Base-by-base conservation (phyloP, 306 rosid genomes). In the Prunus armeniaca region DNA sequence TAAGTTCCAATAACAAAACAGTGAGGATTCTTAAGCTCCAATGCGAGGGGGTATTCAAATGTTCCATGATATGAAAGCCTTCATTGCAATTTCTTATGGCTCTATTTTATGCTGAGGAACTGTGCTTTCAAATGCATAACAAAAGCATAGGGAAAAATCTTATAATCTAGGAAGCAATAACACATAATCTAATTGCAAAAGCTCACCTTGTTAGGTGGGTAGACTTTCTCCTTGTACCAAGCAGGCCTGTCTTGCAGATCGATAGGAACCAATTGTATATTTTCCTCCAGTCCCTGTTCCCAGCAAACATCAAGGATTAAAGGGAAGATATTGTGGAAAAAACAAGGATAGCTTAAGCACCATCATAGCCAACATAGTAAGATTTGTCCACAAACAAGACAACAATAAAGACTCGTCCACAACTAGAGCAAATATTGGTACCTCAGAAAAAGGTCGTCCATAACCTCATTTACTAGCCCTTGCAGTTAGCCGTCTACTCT, bases 201-300 rank as follows among this genome's bases (percentile, higher is more conserved):
- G 14, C 61, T 65, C 67, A 93, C 98, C 95, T 91, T 89, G 86
- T 93, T 88, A 67, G 89, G 71, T 30, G 89, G 89, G 86, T 91
- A 85, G 63, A 93, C 87, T 81, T 89, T 91, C 72, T 91, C 95
- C 89, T 84, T 89, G 76, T 91, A 93, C 98, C 96, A 91, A 63
- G 89, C 78, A 65, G 97, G 98, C 77, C 96, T 91, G 82, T 93
- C 90, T 77, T 78, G 73, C 72, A 91, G 88, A 87, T 93, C 85
- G 67, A 93, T 81, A 65, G 97, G 88, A 80, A 91, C 89, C 80
- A 93, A 78, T 52, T 91, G 67, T 73, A 93, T 88, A 86, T 76
- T 84, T 55, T 88, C 86, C 78, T 85, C 91, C 88, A 89, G 84
- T 66, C 88, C 96, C 96, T 93, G 89, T 83, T 75, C 70, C 79